Base-by-base conservation (phyloP, 495 filamentous ascomycete genomes). In the Penicillium flavigenum region DNA sequence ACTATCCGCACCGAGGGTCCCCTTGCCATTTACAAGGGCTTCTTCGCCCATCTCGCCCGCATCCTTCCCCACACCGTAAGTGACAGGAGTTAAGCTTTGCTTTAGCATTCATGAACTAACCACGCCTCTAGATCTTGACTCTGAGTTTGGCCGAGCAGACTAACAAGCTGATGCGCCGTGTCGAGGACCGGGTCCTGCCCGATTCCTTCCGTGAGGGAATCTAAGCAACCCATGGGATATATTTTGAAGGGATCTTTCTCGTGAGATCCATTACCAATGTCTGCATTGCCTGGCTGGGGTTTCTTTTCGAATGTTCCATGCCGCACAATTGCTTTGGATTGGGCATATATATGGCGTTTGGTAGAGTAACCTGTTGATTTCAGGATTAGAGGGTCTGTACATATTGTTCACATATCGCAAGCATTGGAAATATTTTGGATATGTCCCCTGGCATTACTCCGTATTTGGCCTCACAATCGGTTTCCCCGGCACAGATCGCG, bases 11-110 rank as follows among this genome's bases (percentile, higher is more conserved):
- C 91, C 0, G 94, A 99, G 69, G 94, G 94, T 22, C 61, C 96
- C 26, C 70, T 98, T 29, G 94, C 94, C 55, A 93, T 99, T 47
- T 99, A 99, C 77, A 99, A 99, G 78, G 94, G 94, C 56, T 96
- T 90, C 78, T 87, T 96, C 62, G 95, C 94, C 19, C 94, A 99
- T 76, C 73, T 99, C 51, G 91, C 95, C 20, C 79, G 94, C 58
- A 98, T 99, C 55, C 76, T 98, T 53, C 94, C 94, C 27, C 94
- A 99, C 68, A 99, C 94, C 19, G 84, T 87, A 66, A 67, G 79
- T 71, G 46, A 56, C n/a, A 26, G 47, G 54, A 56, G 5, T 17
- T 34, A 39, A 17, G 9, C 47, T n/a, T 26, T 16, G 11, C 17
- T 46, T 36, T 52, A 12, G 26, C 22, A 19, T 10, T 24, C 5